These are phyloP conservation scores for Lepiota venenata DNA, from an alignment of 768 basidiomycete genomes.

Conservation along the genomic window DNA sequence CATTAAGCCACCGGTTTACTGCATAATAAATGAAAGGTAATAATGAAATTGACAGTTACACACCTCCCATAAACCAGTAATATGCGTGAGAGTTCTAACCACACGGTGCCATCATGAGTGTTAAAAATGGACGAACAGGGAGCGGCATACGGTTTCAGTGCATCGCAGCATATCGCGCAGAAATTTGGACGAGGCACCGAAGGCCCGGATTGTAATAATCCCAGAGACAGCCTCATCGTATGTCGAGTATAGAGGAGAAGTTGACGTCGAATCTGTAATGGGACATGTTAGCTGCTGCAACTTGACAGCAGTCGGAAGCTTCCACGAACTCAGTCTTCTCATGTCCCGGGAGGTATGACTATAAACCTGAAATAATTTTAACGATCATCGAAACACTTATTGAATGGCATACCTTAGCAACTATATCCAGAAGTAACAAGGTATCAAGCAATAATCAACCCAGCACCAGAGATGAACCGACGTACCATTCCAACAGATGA, in stretches of 20 bases:
- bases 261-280: slow-evolving; percentile 40
- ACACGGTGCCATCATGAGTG: not conserved
- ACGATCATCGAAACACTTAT: not conserved
- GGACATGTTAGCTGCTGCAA: slow-evolving; percentile 1
- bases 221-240: slow-evolving; percentile 43
- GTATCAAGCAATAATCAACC: not conserved
- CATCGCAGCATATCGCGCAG: slow-evolving; percentile 79
- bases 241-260: slow-evolving; percentile 43
- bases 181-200: slow-evolving; percentile 86
- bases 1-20: slow-evolving; percentile 91
- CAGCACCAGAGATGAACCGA: not conserved
- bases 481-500: slow-evolving; percentile 71
- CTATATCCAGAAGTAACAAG: slow-evolving; percentile 16
- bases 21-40: not conserved
- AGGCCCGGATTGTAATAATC: slow-evolving; percentile 67
- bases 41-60: slow-evolving; percentile 10
- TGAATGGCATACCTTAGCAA: slow-evolving; percentile 30
- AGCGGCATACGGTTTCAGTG: slow-evolving; percentile 65
- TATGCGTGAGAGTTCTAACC: slow-evolving; percentile 60
- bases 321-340: slow-evolving; percentile 62
- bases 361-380: slow-evolving; percentile 27
- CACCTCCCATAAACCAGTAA: slow-evolving; percentile 92
- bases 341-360: slow-evolving; percentile 83
- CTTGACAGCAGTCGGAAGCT: not conserved
- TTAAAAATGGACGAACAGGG: not conserved